Evolutionary conservation across 371 early-diverging fungal genomes (phyloP), one percentile per base, ranked within the genome.

Genomic region (Apophysomyces trapeziformis): DNA sequence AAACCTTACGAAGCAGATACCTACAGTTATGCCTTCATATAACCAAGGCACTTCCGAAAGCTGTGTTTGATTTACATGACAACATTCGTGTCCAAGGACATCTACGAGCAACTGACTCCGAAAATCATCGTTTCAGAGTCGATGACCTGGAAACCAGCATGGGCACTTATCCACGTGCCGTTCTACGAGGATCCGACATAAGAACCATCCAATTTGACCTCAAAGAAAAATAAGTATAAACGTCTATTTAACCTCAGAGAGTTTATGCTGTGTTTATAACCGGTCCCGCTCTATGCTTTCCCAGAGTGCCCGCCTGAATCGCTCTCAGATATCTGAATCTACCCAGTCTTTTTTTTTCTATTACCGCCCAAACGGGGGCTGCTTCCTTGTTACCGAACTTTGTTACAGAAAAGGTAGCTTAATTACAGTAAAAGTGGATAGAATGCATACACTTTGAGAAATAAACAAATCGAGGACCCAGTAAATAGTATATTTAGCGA

Each of bases 151-250:
- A 83, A 64, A 78, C 85, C 13, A 83, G 79, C 1, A 66, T 84
- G 46, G 87, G 87, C 7, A 67, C 66, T 0, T 83, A 83, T 54
- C 66, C 78, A 26, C 75, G 72, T 16, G 83, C 78, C 7, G 81
- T 84, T 16, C 54, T 87, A n/a, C 82, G 87, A 13, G 85, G 85
- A 36, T 69, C 63, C 37, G 87, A 87, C 45, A 68, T 85, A 45
- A 45, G 16, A 6, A 18, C 16, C 46, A 45, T 45, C 16, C 46
- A 18, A 5, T n/a, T 45, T 45, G n/a, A 45, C 5, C 6, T 45
- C 13, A 6, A 45, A 13, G 4, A 18, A 45, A 45, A 26, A 1
- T 26, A 26, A 26, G 32, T 26, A 26, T 26, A 26, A 26, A 26
- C 32, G 32, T 26, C 32, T 26, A 2, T 26, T 26, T 26, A 26